These are phyloP conservation scores for Tulasnella sp. DNA, from an alignment of 768 basidiomycete species.

Conservation along the genomic window DNA sequence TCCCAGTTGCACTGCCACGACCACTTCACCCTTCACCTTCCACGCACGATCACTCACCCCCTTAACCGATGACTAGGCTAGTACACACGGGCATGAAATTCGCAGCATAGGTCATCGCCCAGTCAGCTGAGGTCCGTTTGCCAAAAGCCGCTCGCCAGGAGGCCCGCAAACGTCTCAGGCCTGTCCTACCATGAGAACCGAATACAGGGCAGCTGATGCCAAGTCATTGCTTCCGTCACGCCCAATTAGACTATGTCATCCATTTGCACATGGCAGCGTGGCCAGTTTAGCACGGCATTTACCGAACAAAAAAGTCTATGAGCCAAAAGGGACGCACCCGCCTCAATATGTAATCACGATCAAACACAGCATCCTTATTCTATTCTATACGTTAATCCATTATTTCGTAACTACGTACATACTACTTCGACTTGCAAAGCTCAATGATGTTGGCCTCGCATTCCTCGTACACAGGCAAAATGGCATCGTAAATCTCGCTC, in stretches of 20 bases:
- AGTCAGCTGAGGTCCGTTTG: background rate
- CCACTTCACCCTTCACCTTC: background rate
- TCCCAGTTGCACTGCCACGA: background rate
- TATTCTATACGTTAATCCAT: background rate
- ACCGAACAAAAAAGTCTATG: background rate
- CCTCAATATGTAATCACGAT: background rate
- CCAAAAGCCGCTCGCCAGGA: background rate
- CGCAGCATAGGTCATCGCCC: background rate
- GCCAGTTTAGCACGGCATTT: background rate
- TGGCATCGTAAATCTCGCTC: constrained; percentile 43
- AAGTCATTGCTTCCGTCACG: background rate
- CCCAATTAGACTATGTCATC: background rate
- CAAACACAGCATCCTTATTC: constrained; percentile 2
- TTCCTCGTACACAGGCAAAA: constrained; percentile 46
- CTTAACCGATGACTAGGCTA: background rate
- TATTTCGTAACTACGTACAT: background rate
- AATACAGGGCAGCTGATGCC: background rate
- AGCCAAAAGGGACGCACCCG: background rate
- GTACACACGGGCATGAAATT: background rate
- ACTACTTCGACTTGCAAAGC: constrained; percentile 1
- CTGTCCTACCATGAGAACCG: background rate
- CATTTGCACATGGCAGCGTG: background rate
- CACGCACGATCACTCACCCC: background rate
- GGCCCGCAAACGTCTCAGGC: background rate
- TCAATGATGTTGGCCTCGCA: constrained; percentile 49